A percentile compares a stretch with the other conserved stretches of the same genome.
Conservation (phyloP, 2,329 filamentous ascomycete genomes). For the Cladobotryum mycophilum region DNA sequence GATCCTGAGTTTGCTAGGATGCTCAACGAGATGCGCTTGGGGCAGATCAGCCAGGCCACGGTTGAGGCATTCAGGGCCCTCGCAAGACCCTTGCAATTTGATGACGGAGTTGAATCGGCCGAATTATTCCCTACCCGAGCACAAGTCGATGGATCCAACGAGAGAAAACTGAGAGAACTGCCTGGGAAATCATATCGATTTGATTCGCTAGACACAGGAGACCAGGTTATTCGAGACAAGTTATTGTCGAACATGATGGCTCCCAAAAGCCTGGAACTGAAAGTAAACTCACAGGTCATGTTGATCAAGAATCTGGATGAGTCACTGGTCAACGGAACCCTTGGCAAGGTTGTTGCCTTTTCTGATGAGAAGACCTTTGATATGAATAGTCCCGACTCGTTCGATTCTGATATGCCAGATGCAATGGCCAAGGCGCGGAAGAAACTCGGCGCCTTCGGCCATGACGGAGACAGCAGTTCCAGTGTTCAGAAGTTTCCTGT, state of each 20-base stretch:
- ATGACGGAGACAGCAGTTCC: constrained; percentile 36
- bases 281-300: constrained; percentile 95
- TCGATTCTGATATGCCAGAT: constrained; percentile 35
- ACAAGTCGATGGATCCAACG: constrained; percentile 86
- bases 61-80: constrained; percentile 70
- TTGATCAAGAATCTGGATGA: constrained; percentile 99
- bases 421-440: constrained; percentile 44
- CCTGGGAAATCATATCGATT: constrained; percentile 63
- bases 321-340: constrained; percentile 83
- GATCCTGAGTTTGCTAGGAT: constrained; percentile 84
- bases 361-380: constrained; percentile 35
- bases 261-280: constrained; percentile 70
- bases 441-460: constrained; percentile 49
- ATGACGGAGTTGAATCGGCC: constrained; percentile 65
- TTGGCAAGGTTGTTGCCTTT: constrained; percentile 66
- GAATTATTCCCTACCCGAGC: constrained; percentile 87
- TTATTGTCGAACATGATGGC: constrained; percentile 90
- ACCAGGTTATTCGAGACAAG: constrained; percentile 65
- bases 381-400: constrained; percentile 35
- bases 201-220: constrained; percentile 70
- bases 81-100: constrained; percentile 61
- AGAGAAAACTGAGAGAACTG: constrained; percentile 63
- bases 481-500: constrained; percentile 65
- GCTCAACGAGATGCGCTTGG: constrained; percentile 96
- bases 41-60: constrained; percentile 69